phyloP scores from a whole-genome alignment of 495 filamentous ascomycete species.

The Neurospora sp. region DNA sequence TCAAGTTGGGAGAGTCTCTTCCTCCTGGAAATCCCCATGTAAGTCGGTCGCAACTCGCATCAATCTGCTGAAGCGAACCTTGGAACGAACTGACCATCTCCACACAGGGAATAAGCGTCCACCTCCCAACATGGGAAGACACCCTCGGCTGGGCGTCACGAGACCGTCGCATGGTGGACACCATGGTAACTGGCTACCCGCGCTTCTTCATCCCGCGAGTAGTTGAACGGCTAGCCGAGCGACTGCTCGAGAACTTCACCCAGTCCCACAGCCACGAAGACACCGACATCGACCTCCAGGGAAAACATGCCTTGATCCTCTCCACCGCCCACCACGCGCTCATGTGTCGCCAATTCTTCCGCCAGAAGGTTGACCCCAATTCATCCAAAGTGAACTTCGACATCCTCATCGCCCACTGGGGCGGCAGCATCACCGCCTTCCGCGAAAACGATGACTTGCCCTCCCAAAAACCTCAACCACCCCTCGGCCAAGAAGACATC shows the following conservation, averaged over 20 bases:
- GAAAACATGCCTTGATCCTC: neutral
- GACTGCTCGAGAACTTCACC: neutral
- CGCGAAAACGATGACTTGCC: neutral
- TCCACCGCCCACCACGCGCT: neutral
- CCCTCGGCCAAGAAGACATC: constrained; percentile 7
- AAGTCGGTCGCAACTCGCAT: neutral
- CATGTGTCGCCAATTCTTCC: neutral
- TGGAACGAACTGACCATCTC: neutral
- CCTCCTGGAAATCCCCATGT: constrained; percentile 14
- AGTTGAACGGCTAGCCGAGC: constrained; percentile 3
- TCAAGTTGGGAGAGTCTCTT: constrained; percentile 4
- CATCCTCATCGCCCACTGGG: constrained; percentile 3
- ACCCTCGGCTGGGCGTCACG: constrained; percentile 16
- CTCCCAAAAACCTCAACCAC: neutral
- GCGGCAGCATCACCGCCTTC: neutral
- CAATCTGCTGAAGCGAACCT: no score
- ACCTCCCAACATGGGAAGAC: constrained; percentile 19
- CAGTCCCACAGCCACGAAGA: neutral
- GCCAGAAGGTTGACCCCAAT: neutral
- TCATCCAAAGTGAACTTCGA: no score
- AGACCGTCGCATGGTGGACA: constrained; percentile 11
- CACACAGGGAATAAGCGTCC: constrained; percentile 18
- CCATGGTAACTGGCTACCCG: constrained; percentile 19
- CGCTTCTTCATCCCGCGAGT: constrained; percentile 16
- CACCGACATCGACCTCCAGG: neutral